Percentiles rank a stretch among this genome's conserved stretches.
These are phyloP conservation scores for Haplosporangium sp. DNA, from an alignment of 371 early-diverging fungal genomes.

Conservation along the genomic window DNA sequence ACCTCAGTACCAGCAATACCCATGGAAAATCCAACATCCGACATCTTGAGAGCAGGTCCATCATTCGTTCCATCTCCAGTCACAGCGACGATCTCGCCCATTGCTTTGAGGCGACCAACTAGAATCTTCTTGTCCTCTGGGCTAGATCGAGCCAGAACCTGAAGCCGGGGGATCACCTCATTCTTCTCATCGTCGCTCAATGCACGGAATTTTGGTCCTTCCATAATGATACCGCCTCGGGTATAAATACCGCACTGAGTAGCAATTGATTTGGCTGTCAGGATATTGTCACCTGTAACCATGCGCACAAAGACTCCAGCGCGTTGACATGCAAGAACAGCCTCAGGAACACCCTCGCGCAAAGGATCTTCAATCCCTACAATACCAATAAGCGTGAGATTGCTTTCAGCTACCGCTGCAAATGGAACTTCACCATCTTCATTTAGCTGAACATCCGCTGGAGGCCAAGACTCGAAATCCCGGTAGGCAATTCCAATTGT, in stretches of 20 bases:
- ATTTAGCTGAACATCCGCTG: slow-evolving; percentile 55
- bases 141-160: slow-evolving; percentile 80
- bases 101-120: slow-evolving; percentile 72
- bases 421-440: slow-evolving; percentile 67
- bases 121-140: slow-evolving; percentile 82
- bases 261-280: slow-evolving; percentile 80
- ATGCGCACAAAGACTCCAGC: slow-evolving; percentile 88
- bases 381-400: slow-evolving; percentile 70
- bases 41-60: slow-evolving; percentile 83
- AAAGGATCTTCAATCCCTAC: slow-evolving; percentile 84
- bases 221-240: slow-evolving; percentile 71
- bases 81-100: slow-evolving; percentile 81
- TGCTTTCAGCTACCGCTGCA: slow-evolving; percentile 56
- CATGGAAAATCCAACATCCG: slow-evolving; percentile 88
- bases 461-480: slow-evolving; percentile 72
- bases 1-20: slow-evolving; percentile 87
- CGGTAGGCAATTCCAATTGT: slow-evolving; percentile 79
- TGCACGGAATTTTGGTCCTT: slow-evolving; percentile 74
- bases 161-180: slow-evolving; percentile 66
- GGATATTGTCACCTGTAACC: slow-evolving; percentile 87
- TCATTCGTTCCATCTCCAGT: slow-evolving; percentile 89
- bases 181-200: slow-evolving; percentile 63
- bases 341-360: slow-evolving; percentile 74
- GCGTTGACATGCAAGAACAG: slow-evolving; percentile 70
- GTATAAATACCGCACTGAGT: slow-evolving; percentile 75